A percentile compares a stretch with the other conserved stretches of the same genome.
Evolutionary conservation across 495 filamentous ascomycete genomes (phyloP).

Genomic region (Pseudotulostoma volvatum): DNA sequence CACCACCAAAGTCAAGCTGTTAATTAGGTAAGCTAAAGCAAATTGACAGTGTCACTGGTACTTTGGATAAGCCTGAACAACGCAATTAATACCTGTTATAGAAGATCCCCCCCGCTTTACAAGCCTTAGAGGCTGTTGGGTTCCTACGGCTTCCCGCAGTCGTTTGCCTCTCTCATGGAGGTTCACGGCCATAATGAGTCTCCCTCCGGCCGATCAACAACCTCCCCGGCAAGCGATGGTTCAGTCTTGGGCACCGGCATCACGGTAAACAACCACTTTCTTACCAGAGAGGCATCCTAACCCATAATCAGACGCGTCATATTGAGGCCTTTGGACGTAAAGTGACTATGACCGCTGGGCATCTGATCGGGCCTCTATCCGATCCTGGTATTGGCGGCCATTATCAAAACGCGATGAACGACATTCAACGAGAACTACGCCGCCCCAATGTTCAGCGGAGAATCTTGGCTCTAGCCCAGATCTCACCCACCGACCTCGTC

Average conservation of each 20-base stretch:
- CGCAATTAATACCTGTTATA: no score
- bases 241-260: conserved; percentile 36
- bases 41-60: no score
- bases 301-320: conserved; percentile 49
- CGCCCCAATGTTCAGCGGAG: conserved; percentile 70
- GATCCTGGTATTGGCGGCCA: conserved; percentile 37
- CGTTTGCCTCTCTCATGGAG: conserved; percentile 33
- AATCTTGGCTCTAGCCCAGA: conserved; percentile 76
- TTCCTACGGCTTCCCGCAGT: no score
- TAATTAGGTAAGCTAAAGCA: no score
- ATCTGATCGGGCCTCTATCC: conserved; percentile 57
- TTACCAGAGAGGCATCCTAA: background rate
- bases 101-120: no score
- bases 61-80: no score
- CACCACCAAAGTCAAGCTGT: no score
- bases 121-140: no score
- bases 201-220: conserved; percentile 30
- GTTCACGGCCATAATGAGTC: conserved; percentile 30
- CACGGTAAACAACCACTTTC: conserved; percentile 21
- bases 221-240: conserved; percentile 31
- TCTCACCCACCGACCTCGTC: conserved; percentile 79
- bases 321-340: conserved; percentile 89
- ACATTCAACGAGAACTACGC: conserved; percentile 74
- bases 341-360: conserved; percentile 83
- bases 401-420: conserved; percentile 76